These are phyloP conservation scores for Arabidopsis lyrata DNA, from an alignment of 441 rosid species.

Conservation along the genomic window DNA sequence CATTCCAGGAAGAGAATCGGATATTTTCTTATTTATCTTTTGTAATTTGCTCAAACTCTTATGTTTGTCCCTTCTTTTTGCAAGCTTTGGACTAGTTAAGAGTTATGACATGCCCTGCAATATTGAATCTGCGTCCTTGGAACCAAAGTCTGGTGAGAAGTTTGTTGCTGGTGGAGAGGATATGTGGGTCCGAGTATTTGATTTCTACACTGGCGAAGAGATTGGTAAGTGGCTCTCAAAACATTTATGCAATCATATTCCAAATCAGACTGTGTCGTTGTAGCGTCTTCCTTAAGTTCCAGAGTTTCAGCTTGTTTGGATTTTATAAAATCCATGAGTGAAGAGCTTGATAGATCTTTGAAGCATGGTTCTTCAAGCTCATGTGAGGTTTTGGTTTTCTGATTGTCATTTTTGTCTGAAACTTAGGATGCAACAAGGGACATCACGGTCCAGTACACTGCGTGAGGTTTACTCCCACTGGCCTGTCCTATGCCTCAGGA, in stretches of 20 bases:
- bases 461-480: slow-evolving; percentile 91
- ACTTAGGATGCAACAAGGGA: slow-evolving; percentile 94
- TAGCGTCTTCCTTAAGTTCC: not conserved
- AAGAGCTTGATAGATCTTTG: not conserved
- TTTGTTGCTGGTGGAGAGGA: slow-evolving; percentile 84
- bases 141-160: slow-evolving; percentile 90
- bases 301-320: not conserved
- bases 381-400: not conserved
- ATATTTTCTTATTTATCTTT: not conserved
- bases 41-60: slow-evolving; percentile 3
- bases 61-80: not conserved
- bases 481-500: slow-evolving; percentile 95
- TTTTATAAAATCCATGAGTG: not conserved
- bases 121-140: slow-evolving; percentile 89
- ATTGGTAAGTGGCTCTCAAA: slow-evolving; percentile 58
- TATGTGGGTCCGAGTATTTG: slow-evolving; percentile 62
- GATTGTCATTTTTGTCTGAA: slow-evolving; percentile 20
- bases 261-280: not conserved
- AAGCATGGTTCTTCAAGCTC: not conserved
- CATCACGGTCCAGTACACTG: slow-evolving; percentile 99
- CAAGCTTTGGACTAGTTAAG: slow-evolving; percentile 76
- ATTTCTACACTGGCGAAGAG: slow-evolving; percentile 93
- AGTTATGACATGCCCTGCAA: slow-evolving; percentile 78
- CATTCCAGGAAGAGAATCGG: not conserved
- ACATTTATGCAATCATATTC: not conserved